A percentile compares a stretch with the other conserved stretches of the same genome.
These are phyloP conservation scores for Leccinum griseonigrum DNA, from an alignment of 1,284 basidiomycete genomes.

Conservation along the genomic window DNA sequence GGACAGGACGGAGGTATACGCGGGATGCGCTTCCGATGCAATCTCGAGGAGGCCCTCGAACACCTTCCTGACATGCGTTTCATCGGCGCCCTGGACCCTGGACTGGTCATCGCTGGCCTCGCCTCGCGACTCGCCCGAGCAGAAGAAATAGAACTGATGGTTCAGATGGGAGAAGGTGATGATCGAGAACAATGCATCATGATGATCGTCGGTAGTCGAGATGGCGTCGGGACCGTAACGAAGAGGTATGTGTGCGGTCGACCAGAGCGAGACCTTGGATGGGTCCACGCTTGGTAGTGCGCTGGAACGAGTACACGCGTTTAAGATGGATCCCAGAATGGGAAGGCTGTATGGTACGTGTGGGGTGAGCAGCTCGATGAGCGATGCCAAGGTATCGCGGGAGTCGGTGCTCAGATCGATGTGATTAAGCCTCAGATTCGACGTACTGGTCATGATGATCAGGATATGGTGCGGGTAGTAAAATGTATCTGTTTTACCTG, in stretches of 20 bases:
- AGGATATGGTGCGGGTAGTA: too few species aligned
- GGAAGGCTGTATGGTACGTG: conserved; percentile 15
- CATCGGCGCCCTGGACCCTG: conserved; percentile 4
- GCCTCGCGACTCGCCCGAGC: conserved; percentile 11
- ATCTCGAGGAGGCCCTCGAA: conserved; percentile 11
- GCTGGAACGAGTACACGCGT: conserved; percentile 12
- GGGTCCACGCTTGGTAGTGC: conserved; percentile 10
- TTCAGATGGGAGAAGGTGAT: conserved; percentile 15
- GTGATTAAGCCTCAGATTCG: conserved; percentile 3
- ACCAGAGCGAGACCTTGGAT: background rate
- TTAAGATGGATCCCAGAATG: conserved; percentile 18
- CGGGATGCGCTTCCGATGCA: conserved; percentile 1
- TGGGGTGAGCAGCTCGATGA: conserved; percentile 15
- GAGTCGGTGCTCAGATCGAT: conserved; percentile 9
- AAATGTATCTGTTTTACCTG: too few species aligned
- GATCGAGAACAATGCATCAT: conserved; percentile 13
- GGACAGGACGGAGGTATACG: conserved; percentile 6
- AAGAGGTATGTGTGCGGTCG: background rate
- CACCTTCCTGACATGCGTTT: conserved; percentile 14
- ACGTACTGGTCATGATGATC: background rate
- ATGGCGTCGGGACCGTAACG: background rate
- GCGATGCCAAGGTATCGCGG: background rate
- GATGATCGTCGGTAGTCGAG: background rate
- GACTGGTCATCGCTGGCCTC: background rate
- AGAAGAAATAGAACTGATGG: conserved; percentile 19